Percentiles rank a stretch among this genome's conserved stretches.
These are phyloP conservation scores for Psilocybe cubensis DNA, from an alignment of 768 basidiomycete genomes.

Conservation along the genomic window DNA sequence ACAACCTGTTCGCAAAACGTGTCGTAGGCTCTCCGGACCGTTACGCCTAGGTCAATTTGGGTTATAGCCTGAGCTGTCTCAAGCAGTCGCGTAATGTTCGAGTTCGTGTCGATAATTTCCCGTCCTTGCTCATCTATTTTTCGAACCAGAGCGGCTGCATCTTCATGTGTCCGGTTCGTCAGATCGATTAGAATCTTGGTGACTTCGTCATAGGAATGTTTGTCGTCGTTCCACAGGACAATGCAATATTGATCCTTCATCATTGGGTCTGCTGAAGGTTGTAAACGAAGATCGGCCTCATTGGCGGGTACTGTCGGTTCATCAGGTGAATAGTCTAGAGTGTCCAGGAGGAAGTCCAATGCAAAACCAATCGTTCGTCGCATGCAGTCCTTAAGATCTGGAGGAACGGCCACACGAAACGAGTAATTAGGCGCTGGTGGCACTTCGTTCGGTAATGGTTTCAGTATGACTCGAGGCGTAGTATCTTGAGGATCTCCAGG, in stretches of 20 bases:
- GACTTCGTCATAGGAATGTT: constrained; percentile 91
- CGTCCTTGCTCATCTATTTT: constrained; percentile 81
- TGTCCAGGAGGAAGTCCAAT: constrained; percentile 83
- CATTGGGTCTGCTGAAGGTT: constrained; percentile 79
- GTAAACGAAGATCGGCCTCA: constrained; percentile 72
- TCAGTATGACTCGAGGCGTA: constrained; percentile 41
- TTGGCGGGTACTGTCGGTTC: constrained; percentile 69
- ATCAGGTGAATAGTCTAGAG: constrained; percentile 80
- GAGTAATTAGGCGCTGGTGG: constrained; percentile 67
- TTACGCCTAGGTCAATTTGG: constrained; percentile 91
- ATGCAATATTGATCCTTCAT: constrained; percentile 81
- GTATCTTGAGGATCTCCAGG: constrained; percentile 36
- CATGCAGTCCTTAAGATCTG: constrained; percentile 77
- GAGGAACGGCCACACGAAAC: constrained; percentile 56
- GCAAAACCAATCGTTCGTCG: constrained; percentile 73
- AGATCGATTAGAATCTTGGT: constrained; percentile 70
- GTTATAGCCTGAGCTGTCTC: constrained; percentile 79
- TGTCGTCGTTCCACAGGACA: constrained; percentile 96
- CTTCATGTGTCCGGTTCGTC: constrained; percentile 53
- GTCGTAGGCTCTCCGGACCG: constrained; percentile 84
- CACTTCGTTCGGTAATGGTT: constrained; percentile 50
- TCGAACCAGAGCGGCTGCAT: constrained; percentile 58
- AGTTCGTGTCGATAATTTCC: constrained; percentile 80
- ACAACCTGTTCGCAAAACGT: constrained; percentile 88
- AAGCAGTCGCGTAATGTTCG: constrained; percentile 55